These are phyloP conservation scores for Aegilops bicornis DNA, from an alignment of 176 grass and related monocot genomes.

Conservation along the genomic window DNA sequence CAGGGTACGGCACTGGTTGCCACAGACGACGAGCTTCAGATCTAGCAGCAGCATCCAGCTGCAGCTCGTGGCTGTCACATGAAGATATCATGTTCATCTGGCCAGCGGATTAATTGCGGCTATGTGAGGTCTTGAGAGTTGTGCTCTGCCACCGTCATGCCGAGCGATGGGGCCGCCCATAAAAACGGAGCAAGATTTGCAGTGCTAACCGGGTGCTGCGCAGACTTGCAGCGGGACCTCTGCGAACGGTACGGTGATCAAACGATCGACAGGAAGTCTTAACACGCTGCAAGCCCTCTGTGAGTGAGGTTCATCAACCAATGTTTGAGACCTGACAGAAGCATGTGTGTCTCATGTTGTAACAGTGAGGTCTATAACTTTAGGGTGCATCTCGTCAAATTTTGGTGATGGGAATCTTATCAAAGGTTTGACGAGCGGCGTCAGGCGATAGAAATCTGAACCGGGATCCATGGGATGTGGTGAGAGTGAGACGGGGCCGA, in stretches of 20 bases:
- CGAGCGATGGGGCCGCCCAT: no score
- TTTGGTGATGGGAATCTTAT: background rate
- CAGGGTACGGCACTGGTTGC: no score
- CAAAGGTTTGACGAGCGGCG: background rate
- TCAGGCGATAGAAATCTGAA: background rate
- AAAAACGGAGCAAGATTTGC: no score
- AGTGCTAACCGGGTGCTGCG: no score
- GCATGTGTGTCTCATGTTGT: background rate
- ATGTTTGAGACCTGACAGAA: background rate
- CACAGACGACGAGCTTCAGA: no score
- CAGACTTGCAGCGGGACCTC: no score
- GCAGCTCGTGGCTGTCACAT: background rate
- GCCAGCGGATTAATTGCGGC: background rate
- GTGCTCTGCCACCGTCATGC: background rate
- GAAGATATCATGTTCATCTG: background rate
- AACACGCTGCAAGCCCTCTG: no score
- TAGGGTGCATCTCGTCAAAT: background rate
- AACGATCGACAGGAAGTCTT: no score
- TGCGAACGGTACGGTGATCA: no score
- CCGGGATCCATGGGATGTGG: background rate
- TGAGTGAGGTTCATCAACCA: no score
- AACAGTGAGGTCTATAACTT: no score
- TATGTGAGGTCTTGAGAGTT: background rate
- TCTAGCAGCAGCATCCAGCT: background rate
- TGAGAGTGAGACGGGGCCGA: conserved; percentile 2